phyloP scores from a whole-genome alignment of 345 rosid species.

The Populus deltoides region DNA sequence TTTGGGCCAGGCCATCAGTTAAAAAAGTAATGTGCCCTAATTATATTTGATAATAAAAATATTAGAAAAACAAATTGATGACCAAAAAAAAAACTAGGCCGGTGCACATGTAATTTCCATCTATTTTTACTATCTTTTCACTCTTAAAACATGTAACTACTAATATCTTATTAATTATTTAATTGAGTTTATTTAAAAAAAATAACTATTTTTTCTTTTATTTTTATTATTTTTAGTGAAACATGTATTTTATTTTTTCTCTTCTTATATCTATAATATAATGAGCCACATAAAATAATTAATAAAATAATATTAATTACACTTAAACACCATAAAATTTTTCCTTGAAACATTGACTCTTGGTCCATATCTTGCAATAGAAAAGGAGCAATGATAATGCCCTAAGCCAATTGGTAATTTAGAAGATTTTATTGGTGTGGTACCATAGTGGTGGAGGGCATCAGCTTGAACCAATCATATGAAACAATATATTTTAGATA shows the following conservation, averaged over 20 bases:
- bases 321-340: too few species aligned
- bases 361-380: too few species aligned
- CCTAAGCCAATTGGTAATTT: background rate
- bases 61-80: background rate
- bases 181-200: background rate
- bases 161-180: background rate
- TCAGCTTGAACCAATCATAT: background rate
- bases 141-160: too few species aligned
- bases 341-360: too few species aligned
- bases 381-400: fast-evolving
- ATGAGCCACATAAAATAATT: too few species aligned
- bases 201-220: too few species aligned
- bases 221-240: too few species aligned
- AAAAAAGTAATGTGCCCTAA: background rate
- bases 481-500: background rate
- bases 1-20: background rate
- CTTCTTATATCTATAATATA: too few species aligned
- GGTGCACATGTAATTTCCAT: background rate
- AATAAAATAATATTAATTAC: too few species aligned
- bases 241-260: too few species aligned
- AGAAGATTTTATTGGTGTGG: too few species aligned
- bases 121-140: background rate
- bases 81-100: background rate
- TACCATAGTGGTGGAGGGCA: background rate
- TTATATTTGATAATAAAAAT: background rate